These are phyloP conservation scores for Sherardia arvensis DNA, from an alignment of 257 asterid species.

Conservation along the genomic window DNA sequence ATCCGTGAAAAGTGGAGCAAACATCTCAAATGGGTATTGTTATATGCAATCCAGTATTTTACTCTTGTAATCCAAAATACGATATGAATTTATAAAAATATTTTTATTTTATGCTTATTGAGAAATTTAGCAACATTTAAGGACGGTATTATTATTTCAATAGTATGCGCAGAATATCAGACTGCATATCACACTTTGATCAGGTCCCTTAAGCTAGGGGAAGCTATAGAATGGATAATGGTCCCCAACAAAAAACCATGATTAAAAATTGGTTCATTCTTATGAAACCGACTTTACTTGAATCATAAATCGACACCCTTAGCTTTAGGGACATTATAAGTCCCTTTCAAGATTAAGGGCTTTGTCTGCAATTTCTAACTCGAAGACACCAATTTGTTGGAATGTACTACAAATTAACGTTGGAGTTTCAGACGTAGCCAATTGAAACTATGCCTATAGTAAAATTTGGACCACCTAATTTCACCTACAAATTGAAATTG, in stretches of 20 bases:
- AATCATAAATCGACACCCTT: neutral
- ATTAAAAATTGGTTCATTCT: conserved; percentile 8
- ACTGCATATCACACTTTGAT: no score
- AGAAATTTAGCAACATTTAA: no score
- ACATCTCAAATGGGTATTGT: neutral
- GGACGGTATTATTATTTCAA: no score
- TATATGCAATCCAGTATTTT: no score
- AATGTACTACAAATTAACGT: neutral
- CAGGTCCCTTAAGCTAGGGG: conserved; percentile 9
- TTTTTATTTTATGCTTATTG: no score
- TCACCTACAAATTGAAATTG: conserved; percentile 5
- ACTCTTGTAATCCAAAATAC: no score
- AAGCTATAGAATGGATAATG: neutral
- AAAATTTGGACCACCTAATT: conserved; percentile 26
- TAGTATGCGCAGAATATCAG: no score
- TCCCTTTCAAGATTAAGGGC: conserved; percentile 8
- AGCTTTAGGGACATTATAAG: conserved; percentile 9
- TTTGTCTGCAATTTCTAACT: neutral
- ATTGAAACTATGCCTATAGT: no score
- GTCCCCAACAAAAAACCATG: neutral
- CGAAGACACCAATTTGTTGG: conserved; percentile 13
- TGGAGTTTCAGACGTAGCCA: neutral
- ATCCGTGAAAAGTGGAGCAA: conserved; percentile 17
- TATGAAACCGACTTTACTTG: conserved; percentile 15
- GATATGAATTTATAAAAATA: no score